Base-by-base conservation (phyloP, 441 rosid genomes). In the Corymbia citriodora region DNA sequence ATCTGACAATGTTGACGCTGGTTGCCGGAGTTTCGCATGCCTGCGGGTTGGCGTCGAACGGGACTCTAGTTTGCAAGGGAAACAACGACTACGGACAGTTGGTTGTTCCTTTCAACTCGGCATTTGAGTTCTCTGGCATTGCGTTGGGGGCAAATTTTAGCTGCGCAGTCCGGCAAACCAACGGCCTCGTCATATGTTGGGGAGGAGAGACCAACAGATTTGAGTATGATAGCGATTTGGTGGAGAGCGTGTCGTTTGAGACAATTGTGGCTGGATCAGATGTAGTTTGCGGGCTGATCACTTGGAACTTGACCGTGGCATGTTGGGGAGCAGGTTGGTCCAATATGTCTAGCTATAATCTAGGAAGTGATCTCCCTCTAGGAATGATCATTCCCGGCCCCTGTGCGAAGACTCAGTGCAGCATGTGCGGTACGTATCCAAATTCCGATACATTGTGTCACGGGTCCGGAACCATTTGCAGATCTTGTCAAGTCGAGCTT, bases 271-370 rank as follows among this genome's bases (percentile, higher is more conserved):
- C 99, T 9, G 98, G 99, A 54, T 88, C 93, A 53, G 93, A 93
- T 93, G 95, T 96, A 45, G 92, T 94, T 6, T 98, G 99, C 92
- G 99, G 99, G 87, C 92, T 98, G 86, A 91, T 90, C 5, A 90
- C 97, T 8, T 27, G 40, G 79, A 94, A 95, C 88, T 90, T 96
- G 40, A 92, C 98, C 1, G 81, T 96, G 6, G 90, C 94, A 89
- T 98, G 99, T 91, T 97, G 99, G 98, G 98, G 96, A 12, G 90
- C 89, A 1, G 96, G 96, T 18, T 93, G 94, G 96, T 87, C 93
- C 81, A 63, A 92, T 88, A 90, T 31, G 55, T 93, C 93, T 31
- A 79, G 85, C 72, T 13, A 63, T 63, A 23, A 45, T 89, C 87
- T 25, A 14, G 55, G 87, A 23, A 87, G 49, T 57, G 87, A 88